A percentile compares a stretch with the other conserved stretches of the same genome.
phyloP scores from a whole-genome alignment of 106 monocot genomes.

The Allium cepa region DNA sequence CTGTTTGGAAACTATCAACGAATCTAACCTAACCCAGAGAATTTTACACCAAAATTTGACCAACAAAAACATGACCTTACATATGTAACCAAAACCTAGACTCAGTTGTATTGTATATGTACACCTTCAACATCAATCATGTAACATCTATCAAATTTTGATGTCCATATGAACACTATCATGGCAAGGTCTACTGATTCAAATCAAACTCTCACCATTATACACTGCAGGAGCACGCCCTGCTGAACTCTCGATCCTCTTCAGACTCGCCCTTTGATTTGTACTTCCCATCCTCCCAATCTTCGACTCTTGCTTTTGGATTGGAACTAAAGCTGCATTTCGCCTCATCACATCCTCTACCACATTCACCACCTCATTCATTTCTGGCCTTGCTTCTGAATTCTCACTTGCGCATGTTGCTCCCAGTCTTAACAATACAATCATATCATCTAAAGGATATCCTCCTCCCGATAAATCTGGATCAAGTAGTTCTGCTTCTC shows the following conservation, averaged over 20 bases:
- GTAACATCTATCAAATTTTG: too few relatives aligned
- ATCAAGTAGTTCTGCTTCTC: conserved; percentile 45
- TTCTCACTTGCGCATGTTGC: conserved; percentile 13
- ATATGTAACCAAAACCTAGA: too few relatives aligned
- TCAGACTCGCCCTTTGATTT: background rate
- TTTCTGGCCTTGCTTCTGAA: conserved; percentile 28
- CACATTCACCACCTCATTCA: conserved; percentile 25
- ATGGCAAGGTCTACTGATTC: too few relatives aligned
- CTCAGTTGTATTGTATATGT: too few relatives aligned
- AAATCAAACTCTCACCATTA: too few relatives aligned
- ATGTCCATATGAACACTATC: too few relatives aligned
- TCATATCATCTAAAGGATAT: conserved; percentile 16
- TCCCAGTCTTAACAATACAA: conserved; percentile 30
- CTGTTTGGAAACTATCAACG: too few relatives aligned
- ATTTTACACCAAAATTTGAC: too few relatives aligned
- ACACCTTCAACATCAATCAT: too few relatives aligned
- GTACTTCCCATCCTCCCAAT: background rate
- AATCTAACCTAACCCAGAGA: too few relatives aligned
- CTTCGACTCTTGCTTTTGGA: background rate
- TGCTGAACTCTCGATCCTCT: background rate
- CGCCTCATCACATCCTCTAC: conserved; percentile 29
- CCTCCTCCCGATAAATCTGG: conserved; percentile 8
- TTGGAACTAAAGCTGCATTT: background rate
- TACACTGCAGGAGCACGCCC: too few relatives aligned
- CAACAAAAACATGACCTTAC: too few relatives aligned